Base-by-base conservation (phyloP, 129 eudicot genomes). In the Centrapalus pauciflorus region DNA sequence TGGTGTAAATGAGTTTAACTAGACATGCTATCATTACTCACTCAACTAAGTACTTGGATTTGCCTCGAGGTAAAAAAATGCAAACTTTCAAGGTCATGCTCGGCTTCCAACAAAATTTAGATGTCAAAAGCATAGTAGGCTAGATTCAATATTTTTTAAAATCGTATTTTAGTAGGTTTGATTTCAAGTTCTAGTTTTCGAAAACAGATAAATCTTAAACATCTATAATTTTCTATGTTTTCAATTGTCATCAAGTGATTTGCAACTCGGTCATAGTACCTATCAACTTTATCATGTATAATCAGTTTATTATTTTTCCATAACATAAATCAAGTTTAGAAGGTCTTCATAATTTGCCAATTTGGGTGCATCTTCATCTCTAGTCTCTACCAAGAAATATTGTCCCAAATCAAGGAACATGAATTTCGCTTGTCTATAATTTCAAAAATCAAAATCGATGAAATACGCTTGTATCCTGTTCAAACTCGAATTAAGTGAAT, bases 161-260 rank as follows among this genome's bases (percentile, higher is more conserved):
- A n/a, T n/a, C 71, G 30, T 12, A 61, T 38, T 37, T 21, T 28
- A 61, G 28, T 21, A n/a, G 27, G 41, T 28, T 57, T 4, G 29
- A 33, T 10, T 61, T 61, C 19, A 63, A 17, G 30, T 65, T 65
- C 40, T 17, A 29, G 71, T 20, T 66, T 66, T 12, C 12, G 10
- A 12, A 30, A 29, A 29, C 60, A 29, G 49, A 12, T 19, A 10
- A 20, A 3, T 20, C 30, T 40, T 51, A 48, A 66, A 32, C 26
- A 26, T 33, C 23, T 28, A 24, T n/a, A 41, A 19, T 13, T 23
- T 23, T n/a, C 55, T 14, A 13, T 41, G 38, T 43, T n/a, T n/a
- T 9, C 21, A 64, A 12, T 41, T 28, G 25, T 14, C 41, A 14
- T 43, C 26, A 24, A 41, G 19, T 13, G 26, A 29, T 19, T 28